Evolutionary conservation across 345 rosid genomes (phyloP), one percentile per base, ranked within the genome.

Genomic region (Populus ilicifolia): DNA sequence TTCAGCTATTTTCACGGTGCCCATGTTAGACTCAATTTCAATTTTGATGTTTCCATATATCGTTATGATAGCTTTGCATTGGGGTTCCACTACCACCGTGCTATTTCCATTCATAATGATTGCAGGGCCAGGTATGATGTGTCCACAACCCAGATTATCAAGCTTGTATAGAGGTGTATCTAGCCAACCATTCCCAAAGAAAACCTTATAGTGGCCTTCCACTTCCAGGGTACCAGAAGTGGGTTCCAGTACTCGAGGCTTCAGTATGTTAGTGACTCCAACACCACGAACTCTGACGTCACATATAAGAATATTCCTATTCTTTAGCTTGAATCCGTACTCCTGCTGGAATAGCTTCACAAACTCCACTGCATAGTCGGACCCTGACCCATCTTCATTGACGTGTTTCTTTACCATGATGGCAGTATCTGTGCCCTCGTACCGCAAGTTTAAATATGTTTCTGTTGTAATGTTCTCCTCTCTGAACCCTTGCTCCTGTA

Each of bases 31-130:
- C 54, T 87, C 94, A 5, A 92, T 75, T 81, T 91, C 92, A 44
- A 96, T 88, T 84, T 82, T 96, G 43, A 96, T 90, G 89, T 96
- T 96, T 41, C 99, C 98, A 77, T 90, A 92, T 78, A 92, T 89
- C 2, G 99, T 96, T 76, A 93, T 87, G 67, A 79, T 72, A 74
- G 99, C 93, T 81, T 85, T 87, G 82, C 98, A 96, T 62, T 80
- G 85, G 54, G 99, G 99, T 80, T 95, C 99, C 63, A 95, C 92
- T 68, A 93, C 87, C 74, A 96, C 97, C 14, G 99, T 96, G 83
- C 98, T 93, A 71, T 92, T 96, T 23, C 99, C 99, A 65, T 96
- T 96, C 98, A 96, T 96, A 88, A 96, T 90, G 81, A 96, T 87
- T 20, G 92, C 92, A 78, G 99, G 98, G 69, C 97, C 97, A 64